Evolutionary conservation across 2,329 filamentous ascomycete species (phyloP).

Genomic region (Alternaria brassicae): DNA sequence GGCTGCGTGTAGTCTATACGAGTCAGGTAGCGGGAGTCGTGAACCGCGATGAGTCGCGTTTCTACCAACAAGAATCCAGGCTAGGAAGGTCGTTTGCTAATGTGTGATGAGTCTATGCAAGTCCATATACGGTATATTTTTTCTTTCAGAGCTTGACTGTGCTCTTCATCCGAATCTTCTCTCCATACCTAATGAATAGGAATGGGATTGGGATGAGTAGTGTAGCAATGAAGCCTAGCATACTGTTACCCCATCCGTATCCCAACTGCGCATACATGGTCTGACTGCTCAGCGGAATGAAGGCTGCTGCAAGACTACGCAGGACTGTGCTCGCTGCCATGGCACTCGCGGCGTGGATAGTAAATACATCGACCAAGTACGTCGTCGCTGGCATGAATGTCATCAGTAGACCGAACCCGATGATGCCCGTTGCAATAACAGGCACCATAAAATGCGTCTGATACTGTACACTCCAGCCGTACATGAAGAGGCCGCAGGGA

Average conservation of each 20-base stretch:
- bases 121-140: neutral
- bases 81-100: neutral
- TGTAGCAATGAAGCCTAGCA: conserved; percentile 47
- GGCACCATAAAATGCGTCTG: conserved; percentile 49
- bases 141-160: conserved; percentile 36
- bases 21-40: conserved; percentile 7
- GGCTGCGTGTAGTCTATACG: conserved; percentile 12
- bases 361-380: conserved; percentile 54
- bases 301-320: conserved; percentile 47
- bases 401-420: conserved; percentile 48
- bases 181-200: conserved; percentile 47
- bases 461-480: conserved; percentile 48
- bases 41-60: neutral
- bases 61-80: neutral
- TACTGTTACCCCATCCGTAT: conserved; percentile 50
- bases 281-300: conserved; percentile 51
- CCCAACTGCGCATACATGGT: conserved; percentile 51
- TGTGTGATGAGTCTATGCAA: neutral
- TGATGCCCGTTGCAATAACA: conserved; percentile 41
- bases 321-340: conserved; percentile 53
- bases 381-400: conserved; percentile 50
- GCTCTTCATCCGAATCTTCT: conserved; percentile 36
- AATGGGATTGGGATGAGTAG: conserved; percentile 46
- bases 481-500: conserved; percentile 48
- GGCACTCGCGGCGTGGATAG: conserved; percentile 51